Evolutionary conservation across 2,329 filamentous ascomycete genomes (phyloP), one percentile per base, ranked within the genome.

Genomic region (Fusarium falciforme): DNA sequence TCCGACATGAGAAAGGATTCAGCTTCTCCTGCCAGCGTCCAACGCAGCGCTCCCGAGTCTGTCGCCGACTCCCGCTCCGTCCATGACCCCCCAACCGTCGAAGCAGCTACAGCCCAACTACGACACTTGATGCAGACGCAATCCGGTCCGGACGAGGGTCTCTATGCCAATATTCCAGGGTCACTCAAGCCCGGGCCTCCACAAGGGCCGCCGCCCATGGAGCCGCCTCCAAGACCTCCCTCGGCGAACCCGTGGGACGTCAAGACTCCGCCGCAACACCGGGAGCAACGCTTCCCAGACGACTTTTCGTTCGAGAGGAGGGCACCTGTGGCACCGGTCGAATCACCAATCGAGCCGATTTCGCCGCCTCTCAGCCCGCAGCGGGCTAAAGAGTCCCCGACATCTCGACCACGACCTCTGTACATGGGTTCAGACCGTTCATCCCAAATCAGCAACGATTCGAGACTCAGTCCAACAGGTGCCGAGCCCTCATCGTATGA

Each of bases 211-310:
- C 60, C 81, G 12, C 73, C 73, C 6, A 36, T 73, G 12, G 78
- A 77, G 58, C 72, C 73, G 25, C 76, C 80, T 2, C 79, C 80
- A 7, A 71, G 76, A n/a, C 85, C 84, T 4, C 84, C 85, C 11
- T 84, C 83, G 8, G 68, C 80, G 12, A 84, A 86, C 61, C 85
- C 85, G 8, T 87, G 85, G 85, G 82, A 86, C 66, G 74, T 82
- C 38, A 78, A 79, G 25, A 67, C 68, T 33, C 69, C 74, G 20
- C 76, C 76, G 20, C 63, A 61, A 17, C 66, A 61, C n/a, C 68
- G 68, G 6, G 77, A 80, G 35, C 71, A 61, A 4, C 72, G 72
- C 3, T 69, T 71, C 35, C 52, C 71, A 20, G 76, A 74, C 10
- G 74, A 78, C 36, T 74, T 76, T 11, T 68, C 76, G 17, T 74